Conservation (phyloP, 148 eudicot species). For the Rhododendron simsii region DNA sequence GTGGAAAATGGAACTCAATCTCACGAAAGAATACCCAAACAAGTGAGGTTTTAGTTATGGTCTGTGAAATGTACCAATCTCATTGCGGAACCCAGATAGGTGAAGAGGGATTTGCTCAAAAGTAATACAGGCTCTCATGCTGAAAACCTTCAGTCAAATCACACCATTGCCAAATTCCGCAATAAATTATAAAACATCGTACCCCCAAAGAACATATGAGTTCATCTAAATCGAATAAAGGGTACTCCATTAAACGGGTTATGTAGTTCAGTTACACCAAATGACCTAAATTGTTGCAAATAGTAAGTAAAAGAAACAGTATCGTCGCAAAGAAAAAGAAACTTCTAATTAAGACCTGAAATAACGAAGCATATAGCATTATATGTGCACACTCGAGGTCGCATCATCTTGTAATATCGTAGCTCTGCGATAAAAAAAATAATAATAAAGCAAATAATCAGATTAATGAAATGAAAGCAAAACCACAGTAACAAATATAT, state of each 20-base stretch:
- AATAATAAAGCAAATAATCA: background rate
- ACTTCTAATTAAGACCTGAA: background rate
- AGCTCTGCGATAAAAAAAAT: conserved; percentile 16
- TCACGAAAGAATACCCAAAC: background rate
- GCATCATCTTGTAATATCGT: conserved; percentile 31
- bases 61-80: background rate
- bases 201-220: background rate
- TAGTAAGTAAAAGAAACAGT: background rate
- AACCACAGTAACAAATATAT: background rate
- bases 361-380: background rate
- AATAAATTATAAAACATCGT: background rate
- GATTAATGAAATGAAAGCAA: background rate
- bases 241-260: no score
- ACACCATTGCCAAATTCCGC: background rate
- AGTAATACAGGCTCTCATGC: background rate
- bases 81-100: background rate
- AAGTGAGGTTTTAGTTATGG: background rate
- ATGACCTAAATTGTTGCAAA: background rate
- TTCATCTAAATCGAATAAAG: background rate
- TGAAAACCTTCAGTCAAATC: background rate
- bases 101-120: background rate
- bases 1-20: background rate
- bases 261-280: background rate
- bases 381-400: background rate
- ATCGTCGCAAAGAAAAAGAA: background rate